Conservation (phyloP, 805 yeast species). For the Cyberlindnera misumaiensis region DNA sequence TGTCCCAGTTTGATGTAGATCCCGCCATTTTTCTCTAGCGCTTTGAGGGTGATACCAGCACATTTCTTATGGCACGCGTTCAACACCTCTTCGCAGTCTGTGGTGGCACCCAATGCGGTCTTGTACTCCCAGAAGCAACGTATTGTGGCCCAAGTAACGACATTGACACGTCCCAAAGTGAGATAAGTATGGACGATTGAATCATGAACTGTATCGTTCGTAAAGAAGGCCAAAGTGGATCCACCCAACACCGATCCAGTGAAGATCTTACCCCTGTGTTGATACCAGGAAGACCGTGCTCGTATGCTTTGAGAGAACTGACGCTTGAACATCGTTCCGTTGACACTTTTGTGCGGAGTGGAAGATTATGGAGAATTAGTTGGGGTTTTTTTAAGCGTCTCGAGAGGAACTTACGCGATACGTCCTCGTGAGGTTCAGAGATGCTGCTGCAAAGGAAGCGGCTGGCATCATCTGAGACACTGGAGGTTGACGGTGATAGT, state of each 20-base stretch:
- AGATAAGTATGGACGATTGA: slow-evolving; percentile 9
- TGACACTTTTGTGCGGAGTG: too few species aligned
- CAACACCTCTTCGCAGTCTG: slow-evolving; percentile 37
- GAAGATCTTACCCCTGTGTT: slow-evolving; percentile 8
- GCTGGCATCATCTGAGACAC: background rate
- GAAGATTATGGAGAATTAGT: too few species aligned
- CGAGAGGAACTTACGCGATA: too few species aligned
- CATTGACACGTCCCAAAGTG: slow-evolving; percentile 11
- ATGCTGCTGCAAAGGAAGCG: too few species aligned
- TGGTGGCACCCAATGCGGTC: slow-evolving; percentile 39
- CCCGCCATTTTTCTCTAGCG: slow-evolving; percentile 85
- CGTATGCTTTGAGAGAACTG: too few species aligned
- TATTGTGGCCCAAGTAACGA: slow-evolving; percentile 58
- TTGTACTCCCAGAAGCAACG: slow-evolving; percentile 71
- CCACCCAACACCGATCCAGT: slow-evolving; percentile 4
- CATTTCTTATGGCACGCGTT: slow-evolving; percentile 69
- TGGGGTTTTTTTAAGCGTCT: too few species aligned
- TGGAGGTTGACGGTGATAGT: too few species aligned
- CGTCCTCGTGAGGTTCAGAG: too few species aligned
- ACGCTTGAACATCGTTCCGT: too few species aligned
- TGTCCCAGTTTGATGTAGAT: slow-evolving; percentile 92
- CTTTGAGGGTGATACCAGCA: slow-evolving; percentile 71
- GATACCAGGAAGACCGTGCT: slow-evolving; percentile 2
- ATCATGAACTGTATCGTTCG: slow-evolving; percentile 12
- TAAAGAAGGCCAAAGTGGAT: slow-evolving; percentile 5